Percentiles rank a stretch among this genome's conserved stretches.
These are phyloP conservation scores for Lachnellula arida DNA, from an alignment of 2,329 filamentous ascomycete genomes.

Conservation along the genomic window DNA sequence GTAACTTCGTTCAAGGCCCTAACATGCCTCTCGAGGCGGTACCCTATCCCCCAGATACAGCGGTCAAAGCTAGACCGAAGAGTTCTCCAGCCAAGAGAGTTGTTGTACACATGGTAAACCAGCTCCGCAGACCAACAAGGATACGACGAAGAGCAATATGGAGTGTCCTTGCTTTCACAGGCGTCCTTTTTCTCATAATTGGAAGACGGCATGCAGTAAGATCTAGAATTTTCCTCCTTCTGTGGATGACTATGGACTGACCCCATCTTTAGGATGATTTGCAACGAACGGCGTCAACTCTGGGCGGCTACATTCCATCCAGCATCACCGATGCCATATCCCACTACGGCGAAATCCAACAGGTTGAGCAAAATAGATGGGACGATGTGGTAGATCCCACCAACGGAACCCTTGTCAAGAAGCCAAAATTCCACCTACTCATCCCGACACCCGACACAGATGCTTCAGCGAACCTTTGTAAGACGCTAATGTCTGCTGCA, in stretches of 20 bases:
- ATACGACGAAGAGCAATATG: constrained; percentile 15
- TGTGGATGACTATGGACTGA: background rate
- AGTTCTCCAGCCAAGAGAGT: constrained; percentile 13
- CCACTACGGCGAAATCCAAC: constrained; percentile 2
- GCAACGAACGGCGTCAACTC: constrained; percentile 9
- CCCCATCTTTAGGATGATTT: constrained; percentile 8
- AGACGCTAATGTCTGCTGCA: constrained; percentile 51
- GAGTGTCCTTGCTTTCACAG: constrained; percentile 4
- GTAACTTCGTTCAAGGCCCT: background rate
- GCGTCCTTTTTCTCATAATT: constrained; percentile 11
- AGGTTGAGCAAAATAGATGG: constrained; percentile 9
- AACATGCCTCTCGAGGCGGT: background rate
- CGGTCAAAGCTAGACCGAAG: background rate
- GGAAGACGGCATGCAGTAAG: constrained; percentile 8
- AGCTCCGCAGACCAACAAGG: constrained; percentile 18
- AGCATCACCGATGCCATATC: constrained; percentile 11
- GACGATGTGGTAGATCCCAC: constrained; percentile 8
- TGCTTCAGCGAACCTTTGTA: constrained; percentile 44
- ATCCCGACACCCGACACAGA: constrained; percentile 42
- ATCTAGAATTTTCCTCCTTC: background rate
- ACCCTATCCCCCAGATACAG: background rate
- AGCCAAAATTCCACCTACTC: constrained; percentile 48
- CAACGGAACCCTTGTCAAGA: constrained; percentile 10
- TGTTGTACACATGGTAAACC: constrained; percentile 12
- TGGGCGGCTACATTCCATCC: constrained; percentile 12